phyloP scores from a whole-genome alignment of 352 stramenopile species.

The Globisporangium solare region DNA sequence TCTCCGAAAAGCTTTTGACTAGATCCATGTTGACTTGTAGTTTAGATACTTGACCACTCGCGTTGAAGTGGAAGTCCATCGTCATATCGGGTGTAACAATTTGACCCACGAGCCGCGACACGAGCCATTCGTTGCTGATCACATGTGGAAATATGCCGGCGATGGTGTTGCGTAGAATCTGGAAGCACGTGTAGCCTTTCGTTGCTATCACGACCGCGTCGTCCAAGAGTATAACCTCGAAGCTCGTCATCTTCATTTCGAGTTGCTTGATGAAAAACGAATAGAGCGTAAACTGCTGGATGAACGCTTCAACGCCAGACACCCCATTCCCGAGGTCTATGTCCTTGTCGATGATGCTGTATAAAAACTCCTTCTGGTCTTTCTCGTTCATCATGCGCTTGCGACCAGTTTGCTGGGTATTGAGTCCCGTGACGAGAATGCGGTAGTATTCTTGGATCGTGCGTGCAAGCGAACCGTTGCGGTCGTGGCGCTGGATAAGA shows the following conservation, averaged over 20 bases:
- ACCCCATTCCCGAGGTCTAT: slow-evolving; percentile 32
- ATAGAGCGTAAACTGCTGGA: slow-evolving; percentile 40
- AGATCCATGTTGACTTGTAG: slow-evolving; percentile 37
- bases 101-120: slow-evolving; percentile 33
- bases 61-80: slow-evolving; percentile 37
- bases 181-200: slow-evolving; percentile 26
- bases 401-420: slow-evolving; percentile 5
- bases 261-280: slow-evolving; percentile 41
- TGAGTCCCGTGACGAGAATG: slow-evolving; percentile 23
- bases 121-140: slow-evolving; percentile 30
- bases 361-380: slow-evolving; percentile 30
- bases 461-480: slow-evolving; percentile 22
- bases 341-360: slow-evolving; percentile 29
- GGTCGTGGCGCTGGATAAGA: slow-evolving; percentile 19
- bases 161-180: slow-evolving; percentile 44
- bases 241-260: slow-evolving; percentile 19
- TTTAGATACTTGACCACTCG: slow-evolving; percentile 18
- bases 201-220: slow-evolving; percentile 32
- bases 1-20: slow-evolving; percentile 23
- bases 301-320: slow-evolving; percentile 27
- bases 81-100: slow-evolving; percentile 21
- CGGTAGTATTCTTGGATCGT: slow-evolving; percentile 22
- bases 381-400: slow-evolving; percentile 17
- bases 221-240: slow-evolving; percentile 28
- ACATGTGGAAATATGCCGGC: slow-evolving; percentile 40